These are phyloP conservation scores for Beauveria medogensis DNA, from an alignment of 2,329 filamentous ascomycete genomes.

Conservation along the genomic window DNA sequence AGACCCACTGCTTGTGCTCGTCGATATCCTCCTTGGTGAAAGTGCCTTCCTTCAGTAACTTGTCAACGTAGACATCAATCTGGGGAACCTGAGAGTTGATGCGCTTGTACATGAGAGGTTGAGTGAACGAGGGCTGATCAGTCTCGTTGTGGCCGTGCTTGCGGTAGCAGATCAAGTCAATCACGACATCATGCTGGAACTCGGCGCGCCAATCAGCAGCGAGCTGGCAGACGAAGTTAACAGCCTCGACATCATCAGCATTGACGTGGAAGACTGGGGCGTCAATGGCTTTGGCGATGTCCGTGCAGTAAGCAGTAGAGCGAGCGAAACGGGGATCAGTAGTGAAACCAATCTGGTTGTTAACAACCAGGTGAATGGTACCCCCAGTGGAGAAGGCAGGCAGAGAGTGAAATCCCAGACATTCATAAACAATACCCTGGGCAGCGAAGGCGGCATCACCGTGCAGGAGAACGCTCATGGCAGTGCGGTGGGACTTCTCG, in stretches of 20 bases:
- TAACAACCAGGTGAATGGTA: conserved; percentile 93
- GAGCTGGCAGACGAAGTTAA: conserved; percentile 96
- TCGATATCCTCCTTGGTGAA: conserved; percentile 98
- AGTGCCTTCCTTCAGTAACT: conserved; percentile 83
- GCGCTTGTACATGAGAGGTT: conserved; percentile 98
- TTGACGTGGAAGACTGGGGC: conserved; percentile 99
- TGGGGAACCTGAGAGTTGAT: conserved; percentile 78
- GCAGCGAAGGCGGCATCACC: conserved; percentile 95
- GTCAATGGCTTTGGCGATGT: conserved; percentile 98
- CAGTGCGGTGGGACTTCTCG: conserved; percentile 77
- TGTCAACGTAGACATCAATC: conserved; percentile 84
- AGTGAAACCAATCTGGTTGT: conserved; percentile 99
- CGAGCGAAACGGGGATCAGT: conserved; percentile 96
- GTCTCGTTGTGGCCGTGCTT: conserved; percentile 99
- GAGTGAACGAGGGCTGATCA: conserved; percentile 98
- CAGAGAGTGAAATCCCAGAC: conserved; percentile 91
- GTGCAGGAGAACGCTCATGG: conserved; percentile 93
- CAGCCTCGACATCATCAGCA: conserved; percentile 93
- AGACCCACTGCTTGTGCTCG: conserved; percentile 99
- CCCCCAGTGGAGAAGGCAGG: conserved; percentile 95
- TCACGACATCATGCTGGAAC: conserved; percentile 97
- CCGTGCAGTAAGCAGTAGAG: conserved; percentile 97
- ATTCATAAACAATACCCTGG: conserved; percentile 97
- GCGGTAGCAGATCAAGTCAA: conserved; percentile 97
- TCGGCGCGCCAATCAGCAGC: conserved; percentile 97